These are phyloP conservation scores for Rhodotorula sp. DNA, from an alignment of 1,284 basidiomycete species.

Conservation along the genomic window DNA sequence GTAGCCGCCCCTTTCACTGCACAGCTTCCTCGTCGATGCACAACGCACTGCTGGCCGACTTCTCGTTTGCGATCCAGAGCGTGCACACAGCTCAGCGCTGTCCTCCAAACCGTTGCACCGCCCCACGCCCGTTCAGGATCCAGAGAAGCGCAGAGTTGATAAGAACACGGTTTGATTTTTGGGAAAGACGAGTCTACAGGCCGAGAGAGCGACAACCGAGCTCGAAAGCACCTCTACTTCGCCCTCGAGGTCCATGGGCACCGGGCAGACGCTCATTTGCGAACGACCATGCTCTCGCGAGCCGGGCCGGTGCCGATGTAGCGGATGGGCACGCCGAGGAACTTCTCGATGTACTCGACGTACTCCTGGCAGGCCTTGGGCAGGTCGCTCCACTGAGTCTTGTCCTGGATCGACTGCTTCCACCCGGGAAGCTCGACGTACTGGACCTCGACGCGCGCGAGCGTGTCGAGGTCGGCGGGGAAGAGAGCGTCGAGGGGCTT, in stretches of 20 bases:
- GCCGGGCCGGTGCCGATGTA: constrained; percentile 91
- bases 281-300: constrained; percentile 24
- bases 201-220: neutral
- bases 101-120: no score
- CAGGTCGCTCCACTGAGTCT: constrained; percentile 71
- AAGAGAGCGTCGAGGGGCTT: constrained; percentile 74
- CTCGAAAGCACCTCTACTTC: no score
- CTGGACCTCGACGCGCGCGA: constrained; percentile 71
- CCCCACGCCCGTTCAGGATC: no score
- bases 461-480: constrained; percentile 59
- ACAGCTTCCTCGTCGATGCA: no score
- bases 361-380: constrained; percentile 86
- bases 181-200: neutral
- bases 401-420: constrained; percentile 74
- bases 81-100: no score
- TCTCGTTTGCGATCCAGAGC: no score
- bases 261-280: neutral
- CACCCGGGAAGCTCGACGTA: constrained; percentile 93
- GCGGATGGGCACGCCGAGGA: constrained; percentile 74
- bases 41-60: no score
- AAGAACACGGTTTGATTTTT: no score
- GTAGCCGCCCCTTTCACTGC: neutral
- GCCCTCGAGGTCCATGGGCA: no score
- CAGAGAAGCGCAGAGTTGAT: no score
- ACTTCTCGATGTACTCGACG: constrained; percentile 82